Evolutionary conservation across 2,329 filamentous ascomycete genomes (phyloP).

Genomic region (Dactylellina drechsleri): DNA sequence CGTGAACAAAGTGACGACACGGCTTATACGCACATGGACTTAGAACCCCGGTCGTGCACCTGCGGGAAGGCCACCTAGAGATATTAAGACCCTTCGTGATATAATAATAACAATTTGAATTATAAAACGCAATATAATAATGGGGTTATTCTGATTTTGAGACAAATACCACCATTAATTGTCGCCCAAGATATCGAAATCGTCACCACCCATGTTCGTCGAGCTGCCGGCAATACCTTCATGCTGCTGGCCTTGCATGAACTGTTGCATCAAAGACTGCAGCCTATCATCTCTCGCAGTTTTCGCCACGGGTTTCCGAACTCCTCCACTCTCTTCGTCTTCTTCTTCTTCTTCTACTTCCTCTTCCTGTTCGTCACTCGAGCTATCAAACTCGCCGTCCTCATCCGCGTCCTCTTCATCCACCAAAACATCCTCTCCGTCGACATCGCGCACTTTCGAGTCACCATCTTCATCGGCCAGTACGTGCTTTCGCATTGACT

Average conservation of each 20-base stretch:
- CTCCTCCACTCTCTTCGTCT: constrained; percentile 27
- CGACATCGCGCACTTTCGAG: constrained; percentile 49
- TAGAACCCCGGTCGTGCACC: too few relatives aligned
- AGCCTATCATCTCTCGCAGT: constrained; percentile 35
- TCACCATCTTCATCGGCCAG: constrained; percentile 27
- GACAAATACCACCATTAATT: constrained; percentile 16
- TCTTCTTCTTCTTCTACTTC: constrained; percentile 45
- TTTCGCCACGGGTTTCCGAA: constrained; percentile 48
- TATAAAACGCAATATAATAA: too few relatives aligned
- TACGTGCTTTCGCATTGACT: constrained; percentile 54
- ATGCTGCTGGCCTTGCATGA: constrained; percentile 49
- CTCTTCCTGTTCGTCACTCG: constrained; percentile 57
- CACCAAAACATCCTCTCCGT: constrained; percentile 58
- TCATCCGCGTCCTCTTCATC: constrained; percentile 58
- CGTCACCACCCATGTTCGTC: constrained; percentile 23
- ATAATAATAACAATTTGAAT: too few relatives aligned
- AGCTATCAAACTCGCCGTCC: constrained; percentile 58
- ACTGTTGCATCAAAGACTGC: constrained; percentile 41
- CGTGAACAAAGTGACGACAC: too few relatives aligned
- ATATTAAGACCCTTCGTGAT: too few relatives aligned
- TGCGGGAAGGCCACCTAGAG: too few relatives aligned
- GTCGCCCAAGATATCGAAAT: constrained; percentile 44
- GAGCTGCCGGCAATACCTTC: constrained; percentile 27
- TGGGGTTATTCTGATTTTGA: too few relatives aligned
- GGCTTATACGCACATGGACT: too few relatives aligned